These are phyloP conservation scores for Pulveroboletus sp. DNA, from an alignment of 768 basidiomycete genomes.

Conservation along the genomic window DNA sequence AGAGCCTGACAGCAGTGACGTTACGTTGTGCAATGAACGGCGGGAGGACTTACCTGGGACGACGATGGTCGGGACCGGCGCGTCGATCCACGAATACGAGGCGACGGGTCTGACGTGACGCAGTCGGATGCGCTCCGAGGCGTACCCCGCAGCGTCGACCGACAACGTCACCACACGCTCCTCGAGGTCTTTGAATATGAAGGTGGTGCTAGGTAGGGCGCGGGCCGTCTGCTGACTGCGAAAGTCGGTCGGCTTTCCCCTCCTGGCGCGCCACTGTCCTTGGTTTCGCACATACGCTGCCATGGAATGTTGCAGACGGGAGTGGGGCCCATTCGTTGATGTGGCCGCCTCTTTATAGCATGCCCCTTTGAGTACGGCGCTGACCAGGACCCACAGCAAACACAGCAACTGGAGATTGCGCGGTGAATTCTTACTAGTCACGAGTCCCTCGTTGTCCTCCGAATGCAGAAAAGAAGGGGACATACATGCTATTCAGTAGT, in stretches of 20 bases:
- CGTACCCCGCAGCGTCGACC: neutral
- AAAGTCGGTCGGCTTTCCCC: conserved; percentile 12
- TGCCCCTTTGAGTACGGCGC: conserved; percentile 3
- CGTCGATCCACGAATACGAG: conserved; percentile 53
- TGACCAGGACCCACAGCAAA: too few relatives aligned
- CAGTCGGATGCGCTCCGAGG: conserved; percentile 30
- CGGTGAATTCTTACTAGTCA: too few relatives aligned
- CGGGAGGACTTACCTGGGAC: conserved; percentile 40
- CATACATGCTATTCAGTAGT: neutral
- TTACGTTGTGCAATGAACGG: too few relatives aligned
- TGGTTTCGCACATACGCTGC: conserved; percentile 12
- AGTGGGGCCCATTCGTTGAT: neutral
- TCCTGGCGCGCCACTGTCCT: conserved; percentile 9
- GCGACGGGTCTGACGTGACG: conserved; percentile 41
- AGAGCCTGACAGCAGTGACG: conserved; percentile 30
- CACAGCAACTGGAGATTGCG: too few relatives aligned
- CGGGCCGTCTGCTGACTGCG: neutral
- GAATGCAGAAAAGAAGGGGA: neutral
- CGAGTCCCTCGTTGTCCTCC: too few relatives aligned
- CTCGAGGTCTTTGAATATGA: conserved; percentile 23
- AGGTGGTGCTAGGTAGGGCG: neutral
- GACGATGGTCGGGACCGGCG: conserved; percentile 43
- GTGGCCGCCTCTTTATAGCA: conserved; percentile 2
- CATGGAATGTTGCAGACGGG: conserved; percentile 9
- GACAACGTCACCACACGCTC: conserved; percentile 17